Conservation (phyloP, 257 asterid genomes). For the Nicotiana paniculata region DNA sequence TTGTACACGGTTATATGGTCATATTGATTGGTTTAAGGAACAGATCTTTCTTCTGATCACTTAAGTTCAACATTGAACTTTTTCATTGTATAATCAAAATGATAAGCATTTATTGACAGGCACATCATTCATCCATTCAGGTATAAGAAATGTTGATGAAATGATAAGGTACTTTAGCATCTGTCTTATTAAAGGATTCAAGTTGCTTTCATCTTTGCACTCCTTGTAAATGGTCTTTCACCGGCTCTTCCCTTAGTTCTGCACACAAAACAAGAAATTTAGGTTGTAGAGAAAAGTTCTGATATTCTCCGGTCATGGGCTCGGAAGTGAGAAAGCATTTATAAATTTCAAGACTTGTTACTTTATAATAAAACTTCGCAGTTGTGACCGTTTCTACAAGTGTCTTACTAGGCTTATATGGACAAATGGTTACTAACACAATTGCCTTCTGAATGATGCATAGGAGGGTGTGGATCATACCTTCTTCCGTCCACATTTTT, state of each 20-base stretch:
- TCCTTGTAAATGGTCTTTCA: neutral
- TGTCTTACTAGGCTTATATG: neutral
- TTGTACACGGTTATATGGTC: neutral
- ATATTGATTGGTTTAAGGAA: neutral
- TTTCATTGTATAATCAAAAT: neutral
- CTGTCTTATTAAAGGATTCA: neutral
- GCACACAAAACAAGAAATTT: neutral
- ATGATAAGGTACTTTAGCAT: neutral
- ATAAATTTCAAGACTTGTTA: neutral
- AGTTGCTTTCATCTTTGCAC: slow-evolving; percentile 2
- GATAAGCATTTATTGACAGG: neutral
- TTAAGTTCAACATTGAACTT: neutral
- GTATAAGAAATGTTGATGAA: neutral
- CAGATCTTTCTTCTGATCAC: neutral
- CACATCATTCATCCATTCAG: neutral
- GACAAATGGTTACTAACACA: neutral
- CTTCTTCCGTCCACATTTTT: slow-evolving; percentile 10
- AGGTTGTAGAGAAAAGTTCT: neutral
- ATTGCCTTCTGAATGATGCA: neutral
- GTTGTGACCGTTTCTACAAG: neutral
- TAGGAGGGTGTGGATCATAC: neutral
- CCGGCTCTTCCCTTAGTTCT: neutral
- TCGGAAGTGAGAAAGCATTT: neutral
- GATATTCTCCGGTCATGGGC: neutral
- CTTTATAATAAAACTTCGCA: neutral